Evolutionary conservation across 176 grass and related monocot genomes (phyloP).

Genomic region (Thalia dealbata): DNA sequence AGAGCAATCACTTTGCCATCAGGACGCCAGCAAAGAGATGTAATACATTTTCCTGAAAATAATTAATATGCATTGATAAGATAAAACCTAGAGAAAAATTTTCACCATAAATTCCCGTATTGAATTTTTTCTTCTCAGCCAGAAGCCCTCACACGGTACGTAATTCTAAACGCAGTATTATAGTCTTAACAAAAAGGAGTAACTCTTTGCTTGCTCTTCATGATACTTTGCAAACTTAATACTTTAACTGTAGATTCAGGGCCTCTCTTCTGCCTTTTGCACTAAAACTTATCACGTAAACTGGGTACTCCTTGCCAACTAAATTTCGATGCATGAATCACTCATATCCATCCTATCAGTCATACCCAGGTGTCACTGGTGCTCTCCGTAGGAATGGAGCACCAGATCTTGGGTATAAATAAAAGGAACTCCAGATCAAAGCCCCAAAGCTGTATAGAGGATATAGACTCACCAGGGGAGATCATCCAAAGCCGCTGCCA

Average conservation of each 20-base stretch:
- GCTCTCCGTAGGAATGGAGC: not conserved
- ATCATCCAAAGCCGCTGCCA: constrained; percentile 98
- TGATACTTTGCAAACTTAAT: not conserved
- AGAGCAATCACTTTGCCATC: constrained; percentile 88
- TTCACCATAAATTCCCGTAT: not conserved
- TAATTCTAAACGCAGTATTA: no score
- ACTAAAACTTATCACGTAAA: not conserved
- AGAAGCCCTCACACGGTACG: no score
- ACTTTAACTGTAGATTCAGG: not conserved
- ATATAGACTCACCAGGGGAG: constrained; percentile 39
- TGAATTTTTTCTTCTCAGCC: no score
- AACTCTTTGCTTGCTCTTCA: not conserved
- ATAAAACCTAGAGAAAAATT: not conserved
- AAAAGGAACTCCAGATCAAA: no score
- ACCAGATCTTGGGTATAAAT: no score
- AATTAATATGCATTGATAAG: constrained; percentile 10
- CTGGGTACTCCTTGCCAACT: not conserved
- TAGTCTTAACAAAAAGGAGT: not conserved
- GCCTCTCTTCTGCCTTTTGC: not conserved
- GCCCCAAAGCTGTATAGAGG: not conserved
- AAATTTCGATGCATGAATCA: not conserved
- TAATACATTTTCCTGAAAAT: constrained; percentile 57
- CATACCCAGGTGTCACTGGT: not conserved
- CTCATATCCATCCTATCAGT: not conserved
- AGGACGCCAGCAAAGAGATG: constrained; percentile 92